phyloP scores from a whole-genome alignment of 2,329 filamentous ascomycete genomes.

The Pestalotiopsis sp. region DNA sequence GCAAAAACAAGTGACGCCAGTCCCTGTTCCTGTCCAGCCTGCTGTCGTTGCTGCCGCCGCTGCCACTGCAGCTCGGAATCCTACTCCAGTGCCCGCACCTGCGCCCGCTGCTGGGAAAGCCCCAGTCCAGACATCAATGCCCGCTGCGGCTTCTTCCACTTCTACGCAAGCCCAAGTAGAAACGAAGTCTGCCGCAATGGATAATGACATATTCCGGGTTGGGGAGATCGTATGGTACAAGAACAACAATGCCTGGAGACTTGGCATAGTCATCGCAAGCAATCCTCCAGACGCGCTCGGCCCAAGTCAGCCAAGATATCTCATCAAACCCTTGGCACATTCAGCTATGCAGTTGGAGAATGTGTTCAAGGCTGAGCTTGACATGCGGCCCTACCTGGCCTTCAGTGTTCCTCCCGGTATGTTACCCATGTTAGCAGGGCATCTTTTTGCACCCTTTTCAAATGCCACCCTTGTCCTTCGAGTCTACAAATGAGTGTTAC shows the following conservation, averaged over 20 bases:
- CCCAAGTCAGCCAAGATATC: conserved; percentile 7
- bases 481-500: neutral
- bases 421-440: neutral
- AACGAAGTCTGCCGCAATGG: neutral
- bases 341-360: conserved; percentile 39
- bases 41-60: neutral
- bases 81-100: neutral
- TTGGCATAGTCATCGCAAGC: conserved; percentile 43
- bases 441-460: neutral
- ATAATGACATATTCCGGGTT: conserved; percentile 43
- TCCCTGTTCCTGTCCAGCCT: neutral
- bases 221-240: conserved; percentile 56
- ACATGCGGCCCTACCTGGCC: conserved; percentile 53
- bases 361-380: conserved; percentile 40
- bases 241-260: conserved; percentile 48
- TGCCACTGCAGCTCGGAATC: neutral
- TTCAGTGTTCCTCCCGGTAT: conserved; percentile 48
- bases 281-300: neutral
- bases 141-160: neutral
- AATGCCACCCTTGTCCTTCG: neutral
- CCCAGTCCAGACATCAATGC: neutral
- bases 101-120: conserved; percentile 1
- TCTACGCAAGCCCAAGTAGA: neutral
- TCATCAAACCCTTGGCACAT: conserved; percentile 33
- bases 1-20: conserved; percentile 8